Conservation (phyloP, 1,284 basidiomycete genomes). For the Cryptococcus sp. region DNA sequence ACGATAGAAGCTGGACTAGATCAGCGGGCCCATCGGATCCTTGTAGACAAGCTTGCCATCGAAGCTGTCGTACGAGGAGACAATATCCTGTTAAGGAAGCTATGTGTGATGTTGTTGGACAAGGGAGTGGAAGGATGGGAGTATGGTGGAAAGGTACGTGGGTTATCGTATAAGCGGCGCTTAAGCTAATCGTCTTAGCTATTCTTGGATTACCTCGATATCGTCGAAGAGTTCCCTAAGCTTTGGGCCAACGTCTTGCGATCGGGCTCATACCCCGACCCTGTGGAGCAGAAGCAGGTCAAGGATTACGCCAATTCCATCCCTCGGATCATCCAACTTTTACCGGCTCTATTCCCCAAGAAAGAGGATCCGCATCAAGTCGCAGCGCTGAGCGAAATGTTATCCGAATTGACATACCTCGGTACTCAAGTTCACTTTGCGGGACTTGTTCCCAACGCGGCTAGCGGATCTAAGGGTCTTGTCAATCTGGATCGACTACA, state of each 20-base stretch:
- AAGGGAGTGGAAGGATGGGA: conserved; percentile 68
- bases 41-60: conserved; percentile 76
- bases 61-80: conserved; percentile 83
- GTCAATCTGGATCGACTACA: conserved; percentile 42
- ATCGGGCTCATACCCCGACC: conserved; percentile 19
- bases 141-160: conserved; percentile 67
- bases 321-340: conserved; percentile 62
- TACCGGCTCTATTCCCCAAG: conserved; percentile 60
- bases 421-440: conserved; percentile 24
- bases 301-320: conserved; percentile 56
- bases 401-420: conserved; percentile 30
- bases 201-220: conserved; percentile 38
- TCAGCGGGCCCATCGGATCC: conserved; percentile 73
- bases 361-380: conserved; percentile 32
- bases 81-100: conserved; percentile 61
- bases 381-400: conserved; percentile 37
- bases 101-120: conserved; percentile 67
- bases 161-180: not conserved
- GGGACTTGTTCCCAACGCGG: conserved; percentile 27
- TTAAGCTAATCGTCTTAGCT: conserved; percentile 16
- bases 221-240: conserved; percentile 23
- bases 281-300: conserved; percentile 54
- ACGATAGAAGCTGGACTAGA: conserved; percentile 67
- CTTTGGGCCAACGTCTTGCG: conserved; percentile 26
- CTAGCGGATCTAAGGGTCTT: conserved; percentile 26